Conservation (phyloP, 805 yeast species). For the Kuraishia floccosa region DNA sequence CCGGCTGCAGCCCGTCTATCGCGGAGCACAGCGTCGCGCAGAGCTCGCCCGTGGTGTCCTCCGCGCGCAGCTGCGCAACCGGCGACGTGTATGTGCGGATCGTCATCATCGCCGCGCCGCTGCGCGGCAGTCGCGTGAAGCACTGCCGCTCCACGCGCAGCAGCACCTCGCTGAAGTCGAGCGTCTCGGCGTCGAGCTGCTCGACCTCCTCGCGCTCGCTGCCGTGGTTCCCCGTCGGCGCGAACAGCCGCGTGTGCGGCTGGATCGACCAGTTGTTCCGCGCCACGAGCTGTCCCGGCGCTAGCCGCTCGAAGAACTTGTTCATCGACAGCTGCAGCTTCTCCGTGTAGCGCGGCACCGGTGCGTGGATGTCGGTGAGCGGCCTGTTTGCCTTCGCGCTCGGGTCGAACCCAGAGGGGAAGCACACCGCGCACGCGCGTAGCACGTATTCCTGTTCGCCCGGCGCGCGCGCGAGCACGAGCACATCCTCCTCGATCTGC, state of each 20-base stretch:
- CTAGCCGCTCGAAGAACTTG: constrained; percentile 46
- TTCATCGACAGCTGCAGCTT: constrained; percentile 55
- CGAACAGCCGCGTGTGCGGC: constrained; percentile 38
- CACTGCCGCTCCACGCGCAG: constrained; percentile 51
- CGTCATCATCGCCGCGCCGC: constrained; percentile 35
- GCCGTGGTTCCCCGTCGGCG: constrained; percentile 31
- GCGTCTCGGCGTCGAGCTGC: constrained; percentile 18
- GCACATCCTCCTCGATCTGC: constrained; percentile 51
- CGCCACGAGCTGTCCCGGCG: constrained; percentile 42
- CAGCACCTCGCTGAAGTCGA: constrained; percentile 36
- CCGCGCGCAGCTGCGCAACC: constrained; percentile 30
- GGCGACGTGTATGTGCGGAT: constrained; percentile 52
- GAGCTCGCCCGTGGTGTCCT: constrained; percentile 24
- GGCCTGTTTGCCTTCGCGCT: constrained; percentile 36
- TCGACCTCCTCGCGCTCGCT: constrained; percentile 23
- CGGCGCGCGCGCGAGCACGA: constrained; percentile 33
- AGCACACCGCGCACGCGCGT: constrained; percentile 45
- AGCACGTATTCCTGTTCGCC: constrained; percentile 45
- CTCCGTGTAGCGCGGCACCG: constrained; percentile 57
- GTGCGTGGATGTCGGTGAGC: constrained; percentile 50
- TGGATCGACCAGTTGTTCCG: constrained; percentile 68
- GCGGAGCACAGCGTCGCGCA: constrained; percentile 47
- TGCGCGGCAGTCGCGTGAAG: constrained; percentile 38
- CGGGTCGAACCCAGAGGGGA: constrained; percentile 71
- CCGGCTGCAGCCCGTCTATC: constrained; percentile 49